Percentiles rank a stretch among this genome's conserved stretches.
These are phyloP conservation scores for Backusella psychrophila DNA, from an alignment of 192 early-diverging fungal species.

Conservation along the genomic window DNA sequence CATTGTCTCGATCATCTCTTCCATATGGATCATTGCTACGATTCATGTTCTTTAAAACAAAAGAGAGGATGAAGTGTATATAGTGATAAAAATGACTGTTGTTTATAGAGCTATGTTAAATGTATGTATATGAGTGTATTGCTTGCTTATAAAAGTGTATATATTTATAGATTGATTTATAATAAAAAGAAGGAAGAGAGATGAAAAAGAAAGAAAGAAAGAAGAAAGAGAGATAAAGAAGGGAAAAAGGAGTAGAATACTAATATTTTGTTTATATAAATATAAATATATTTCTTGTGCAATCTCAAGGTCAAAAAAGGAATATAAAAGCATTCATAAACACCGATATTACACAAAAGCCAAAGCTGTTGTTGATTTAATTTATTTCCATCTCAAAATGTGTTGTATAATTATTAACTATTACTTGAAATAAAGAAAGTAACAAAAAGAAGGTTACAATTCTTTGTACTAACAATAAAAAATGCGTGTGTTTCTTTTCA, in stretches of 20 bases:
- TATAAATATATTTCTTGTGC: not conserved
- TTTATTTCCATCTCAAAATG: not conserved
- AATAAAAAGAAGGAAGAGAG: not conserved
- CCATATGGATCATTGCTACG: not conserved
- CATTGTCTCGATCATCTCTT: slow-evolving; percentile 16
- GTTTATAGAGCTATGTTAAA: not conserved
- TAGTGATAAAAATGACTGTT: too few relatives aligned
- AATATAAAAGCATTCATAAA: slow-evolving; percentile 14
- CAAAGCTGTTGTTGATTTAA: not conserved
- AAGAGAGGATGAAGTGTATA: not conserved
- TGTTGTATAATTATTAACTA: too few relatives aligned
- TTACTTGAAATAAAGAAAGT: not conserved
- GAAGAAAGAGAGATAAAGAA: not conserved
- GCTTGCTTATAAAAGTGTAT: not conserved
- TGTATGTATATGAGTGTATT: not conserved
- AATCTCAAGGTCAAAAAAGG: slow-evolving; percentile 7
- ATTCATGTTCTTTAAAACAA: not conserved
- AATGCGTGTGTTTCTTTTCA: too few relatives aligned
- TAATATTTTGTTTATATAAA: slow-evolving; percentile 5
- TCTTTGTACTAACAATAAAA: too few relatives aligned
- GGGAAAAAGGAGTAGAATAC: not conserved
- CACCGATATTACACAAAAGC: not conserved
- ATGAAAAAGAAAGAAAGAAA: not conserved
- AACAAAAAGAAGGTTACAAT: too few relatives aligned
- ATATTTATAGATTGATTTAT: not conserved